phyloP scores from a whole-genome alignment of 179 eudicot genomes.

The Silene noctiflora region DNA sequence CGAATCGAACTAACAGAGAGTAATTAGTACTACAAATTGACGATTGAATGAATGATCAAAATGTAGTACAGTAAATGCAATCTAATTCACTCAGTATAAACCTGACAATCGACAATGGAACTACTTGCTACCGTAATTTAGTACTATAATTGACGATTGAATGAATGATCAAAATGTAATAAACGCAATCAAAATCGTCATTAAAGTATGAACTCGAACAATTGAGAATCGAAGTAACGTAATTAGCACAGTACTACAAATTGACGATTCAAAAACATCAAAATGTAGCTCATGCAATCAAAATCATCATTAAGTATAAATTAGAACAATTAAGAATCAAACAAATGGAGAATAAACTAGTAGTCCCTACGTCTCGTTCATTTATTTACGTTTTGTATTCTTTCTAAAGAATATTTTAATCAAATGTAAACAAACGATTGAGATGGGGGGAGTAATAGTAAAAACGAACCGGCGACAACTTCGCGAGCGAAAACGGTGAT shows the following conservation, averaged over 20 bases:
- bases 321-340: not conserved
- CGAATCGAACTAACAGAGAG: not conserved
- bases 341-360: not conserved
- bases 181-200: not conserved
- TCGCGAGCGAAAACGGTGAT: constrained; percentile 90
- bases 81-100: not conserved
- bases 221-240: not conserved
- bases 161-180: not conserved
- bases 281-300: not conserved
- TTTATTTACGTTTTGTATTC: too few relatives aligned
- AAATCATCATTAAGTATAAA: not conserved
- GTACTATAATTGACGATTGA: not conserved
- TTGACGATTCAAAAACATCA: not conserved
- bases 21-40: not conserved
- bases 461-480: constrained; percentile 57
- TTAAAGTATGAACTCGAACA: not conserved
- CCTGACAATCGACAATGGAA: not conserved
- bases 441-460: too few relatives aligned
- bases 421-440: too few relatives aligned
- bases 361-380: too few relatives aligned
- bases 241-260: not conserved
- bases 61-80: not conserved
- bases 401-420: too few relatives aligned
- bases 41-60: not conserved
- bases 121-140: too few relatives aligned